Evolutionary conservation across 2,329 filamentous ascomycete genomes (phyloP).

Genomic region (Cladosporium phlei): DNA sequence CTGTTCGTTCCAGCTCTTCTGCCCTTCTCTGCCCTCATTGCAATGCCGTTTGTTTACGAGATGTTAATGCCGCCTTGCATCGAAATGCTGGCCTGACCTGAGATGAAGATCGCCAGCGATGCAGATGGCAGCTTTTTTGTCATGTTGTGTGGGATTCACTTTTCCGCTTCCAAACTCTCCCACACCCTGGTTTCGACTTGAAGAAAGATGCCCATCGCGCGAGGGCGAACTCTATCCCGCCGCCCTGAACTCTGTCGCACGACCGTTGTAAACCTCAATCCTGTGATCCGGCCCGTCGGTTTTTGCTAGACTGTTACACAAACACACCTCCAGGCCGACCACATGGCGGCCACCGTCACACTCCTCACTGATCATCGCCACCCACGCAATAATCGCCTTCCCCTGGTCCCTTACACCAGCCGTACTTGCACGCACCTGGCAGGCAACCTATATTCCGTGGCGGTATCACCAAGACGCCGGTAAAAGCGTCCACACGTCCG

Average conservation of each 20-base stretch:
- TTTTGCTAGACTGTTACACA: slow-evolving; percentile 10
- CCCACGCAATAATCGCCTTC: slow-evolving; percentile 11
- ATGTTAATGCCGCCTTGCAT: not conserved
- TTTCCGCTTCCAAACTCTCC: slow-evolving; percentile 1
- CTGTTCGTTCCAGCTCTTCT: not conserved
- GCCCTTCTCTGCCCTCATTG: slow-evolving; percentile 2
- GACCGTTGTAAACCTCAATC: slow-evolving; percentile 13
- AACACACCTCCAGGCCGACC: slow-evolving; percentile 6
- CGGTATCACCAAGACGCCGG: not conserved
- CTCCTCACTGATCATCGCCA: slow-evolving; percentile 2
- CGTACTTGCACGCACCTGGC: no score
- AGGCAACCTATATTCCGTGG: slow-evolving; percentile 3
- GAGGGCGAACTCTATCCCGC: slow-evolving; percentile 13
- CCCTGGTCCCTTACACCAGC: not conserved
- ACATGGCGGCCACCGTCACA: no score
- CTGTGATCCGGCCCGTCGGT: slow-evolving; percentile 11
- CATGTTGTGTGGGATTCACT: no score
- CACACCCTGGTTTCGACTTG: not conserved
- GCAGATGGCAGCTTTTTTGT: no score
- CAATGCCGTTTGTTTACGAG: not conserved
- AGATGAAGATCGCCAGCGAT: slow-evolving; percentile 6
- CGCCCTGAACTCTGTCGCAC: slow-evolving; percentile 12
- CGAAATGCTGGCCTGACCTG: not conserved
- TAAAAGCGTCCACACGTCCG: not conserved
- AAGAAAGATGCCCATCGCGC: slow-evolving; percentile 9